Conservation (phyloP, 2,329 filamentous ascomycete genomes). For the Phoma sp. region DNA sequence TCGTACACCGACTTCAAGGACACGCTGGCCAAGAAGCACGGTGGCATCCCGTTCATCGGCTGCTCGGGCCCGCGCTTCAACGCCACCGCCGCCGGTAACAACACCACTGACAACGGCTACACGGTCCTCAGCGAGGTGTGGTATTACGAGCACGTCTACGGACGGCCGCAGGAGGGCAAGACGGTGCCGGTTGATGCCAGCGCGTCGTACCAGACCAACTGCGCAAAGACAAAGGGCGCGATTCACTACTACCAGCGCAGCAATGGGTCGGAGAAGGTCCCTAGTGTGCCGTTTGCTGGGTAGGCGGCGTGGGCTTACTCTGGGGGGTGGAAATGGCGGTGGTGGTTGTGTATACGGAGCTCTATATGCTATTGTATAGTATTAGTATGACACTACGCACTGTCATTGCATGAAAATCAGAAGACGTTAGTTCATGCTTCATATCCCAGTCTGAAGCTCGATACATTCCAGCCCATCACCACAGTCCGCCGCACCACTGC, state of each 20-base stretch:
- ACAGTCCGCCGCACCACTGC: no score
- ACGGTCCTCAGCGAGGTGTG: slow-evolving; percentile 68
- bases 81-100: slow-evolving; percentile 62
- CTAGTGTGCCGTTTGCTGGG: slow-evolving; percentile 34
- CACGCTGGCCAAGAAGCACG: slow-evolving; percentile 59
- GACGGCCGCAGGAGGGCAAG: slow-evolving; percentile 61
- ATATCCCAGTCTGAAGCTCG: no score
- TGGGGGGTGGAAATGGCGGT: no score
- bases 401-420: no score
- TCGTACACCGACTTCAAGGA: slow-evolving; percentile 60
- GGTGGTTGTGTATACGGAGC: no score
- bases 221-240: slow-evolving; percentile 61
- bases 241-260: slow-evolving; percentile 63
- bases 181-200: slow-evolving; percentile 57
- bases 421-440: no score
- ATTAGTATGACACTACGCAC: no score
- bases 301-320: background rate
- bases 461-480: no score
- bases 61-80: slow-evolving; percentile 68
- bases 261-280: slow-evolving; percentile 45
- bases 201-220: slow-evolving; percentile 58
- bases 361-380: no score
- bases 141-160: slow-evolving; percentile 69
- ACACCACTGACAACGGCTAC: slow-evolving; percentile 61
- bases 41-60: slow-evolving; percentile 65